Evolutionary conservation across 495 filamentous ascomycete species (phyloP).

Genomic region (Aspergillus wentii): DNA sequence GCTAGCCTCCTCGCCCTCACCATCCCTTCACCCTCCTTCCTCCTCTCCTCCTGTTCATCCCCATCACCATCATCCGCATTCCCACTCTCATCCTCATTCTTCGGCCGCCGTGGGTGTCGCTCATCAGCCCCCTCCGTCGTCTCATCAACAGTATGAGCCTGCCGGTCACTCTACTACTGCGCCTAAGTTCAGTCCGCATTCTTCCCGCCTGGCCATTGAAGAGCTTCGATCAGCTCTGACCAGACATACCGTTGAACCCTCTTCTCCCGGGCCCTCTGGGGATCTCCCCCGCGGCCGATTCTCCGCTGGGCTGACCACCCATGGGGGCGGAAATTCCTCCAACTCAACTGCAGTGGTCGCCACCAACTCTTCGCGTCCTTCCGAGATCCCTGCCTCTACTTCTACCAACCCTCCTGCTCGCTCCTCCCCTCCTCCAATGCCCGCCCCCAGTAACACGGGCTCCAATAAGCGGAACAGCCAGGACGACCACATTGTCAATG

Average conservation of each 20-base stretch:
- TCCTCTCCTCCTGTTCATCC: slow-evolving; percentile 24
- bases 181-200: slow-evolving; percentile 31
- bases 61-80: slow-evolving; percentile 16
- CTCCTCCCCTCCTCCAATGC: slow-evolving; percentile 29
- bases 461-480: slow-evolving; percentile 42
- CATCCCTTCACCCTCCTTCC: slow-evolving; percentile 35
- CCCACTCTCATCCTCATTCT: slow-evolving; percentile 17
- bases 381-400: slow-evolving; percentile 16
- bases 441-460: slow-evolving; percentile 25
- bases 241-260: slow-evolving; percentile 36
- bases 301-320: slow-evolving; percentile 28
- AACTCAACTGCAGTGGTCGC: slow-evolving; percentile 32
- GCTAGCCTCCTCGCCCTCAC: slow-evolving; percentile 46
- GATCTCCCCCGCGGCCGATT: slow-evolving; percentile 31
- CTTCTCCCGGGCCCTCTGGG: slow-evolving; percentile 35
- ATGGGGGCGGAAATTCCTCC: slow-evolving; percentile 17
- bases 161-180: slow-evolving; percentile 15
- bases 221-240: slow-evolving; percentile 44
- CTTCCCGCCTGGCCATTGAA: slow-evolving; percentile 42
- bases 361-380: slow-evolving; percentile 15
- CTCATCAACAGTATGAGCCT: slow-evolving; percentile 30
- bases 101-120: slow-evolving; percentile 10
- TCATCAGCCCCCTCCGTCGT: slow-evolving; percentile 12
- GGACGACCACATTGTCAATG: slow-evolving; percentile 22
- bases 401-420: slow-evolving; percentile 12